These are phyloP conservation scores for Ajuga reptans DNA, from an alignment of 305 asterid species.

Conservation along the genomic window DNA sequence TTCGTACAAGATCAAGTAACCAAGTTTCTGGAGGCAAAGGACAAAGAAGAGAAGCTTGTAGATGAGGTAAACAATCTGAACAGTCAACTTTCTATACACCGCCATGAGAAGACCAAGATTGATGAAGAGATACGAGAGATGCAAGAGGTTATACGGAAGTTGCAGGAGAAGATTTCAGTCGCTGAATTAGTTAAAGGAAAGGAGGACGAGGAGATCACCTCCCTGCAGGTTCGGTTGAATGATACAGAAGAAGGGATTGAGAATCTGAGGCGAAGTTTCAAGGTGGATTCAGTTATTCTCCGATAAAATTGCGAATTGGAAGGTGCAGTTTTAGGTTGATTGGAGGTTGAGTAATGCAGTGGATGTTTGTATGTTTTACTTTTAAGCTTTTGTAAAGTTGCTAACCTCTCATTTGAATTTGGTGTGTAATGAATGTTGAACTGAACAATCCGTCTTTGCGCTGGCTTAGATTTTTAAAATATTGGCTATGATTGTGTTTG, in stretches of 20 bases:
- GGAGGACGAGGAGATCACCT: conserved; percentile 31
- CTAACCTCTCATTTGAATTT: too few relatives aligned
- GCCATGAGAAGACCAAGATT: conserved; percentile 23
- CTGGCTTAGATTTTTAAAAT: too few relatives aligned
- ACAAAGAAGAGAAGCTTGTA: conserved; percentile 31
- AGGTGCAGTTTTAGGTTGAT: neutral
- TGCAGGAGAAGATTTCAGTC: conserved; percentile 38
- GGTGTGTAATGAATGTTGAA: too few relatives aligned
- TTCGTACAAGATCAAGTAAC: conserved; percentile 32
- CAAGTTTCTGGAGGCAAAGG: conserved; percentile 29
- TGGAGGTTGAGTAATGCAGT: too few relatives aligned
- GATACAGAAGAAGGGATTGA: conserved; percentile 26
- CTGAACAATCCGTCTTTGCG: too few relatives aligned
- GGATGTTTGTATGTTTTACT: too few relatives aligned
- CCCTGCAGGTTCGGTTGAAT: conserved; percentile 27
- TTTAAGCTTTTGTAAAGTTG: too few relatives aligned
- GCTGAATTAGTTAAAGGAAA: conserved; percentile 27
- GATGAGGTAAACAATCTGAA: conserved; percentile 23
- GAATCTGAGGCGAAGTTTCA: conserved; percentile 23
- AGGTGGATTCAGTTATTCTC: conserved; percentile 16
- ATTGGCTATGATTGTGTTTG: too few relatives aligned
- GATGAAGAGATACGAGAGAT: conserved; percentile 40
- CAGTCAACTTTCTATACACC: conserved; percentile 24
- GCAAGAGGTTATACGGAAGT: conserved; percentile 31
- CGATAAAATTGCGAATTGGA: neutral